Evolutionary conservation across 2,329 filamentous ascomycete species (phyloP), one percentile per base, ranked within the genome.

Genomic region (Monosporascus sp.): DNA sequence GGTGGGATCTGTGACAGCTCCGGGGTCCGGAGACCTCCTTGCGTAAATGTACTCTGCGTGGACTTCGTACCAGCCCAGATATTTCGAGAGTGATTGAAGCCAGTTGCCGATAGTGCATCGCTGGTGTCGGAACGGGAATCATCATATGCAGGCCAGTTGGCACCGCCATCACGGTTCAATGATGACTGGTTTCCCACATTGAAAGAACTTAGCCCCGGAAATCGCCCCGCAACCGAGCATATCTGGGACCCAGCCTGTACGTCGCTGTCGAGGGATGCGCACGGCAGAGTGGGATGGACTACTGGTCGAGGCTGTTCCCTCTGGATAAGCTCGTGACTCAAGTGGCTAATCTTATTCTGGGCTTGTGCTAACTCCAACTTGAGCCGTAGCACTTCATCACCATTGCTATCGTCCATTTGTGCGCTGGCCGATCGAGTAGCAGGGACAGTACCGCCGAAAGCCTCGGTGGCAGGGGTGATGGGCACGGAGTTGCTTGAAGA

Each of bases 301-400:
- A 82, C 86, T 51, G 81, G 74, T 62, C 82, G 84, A 37, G 75
- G 74, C 52, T 83, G 78, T 31, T 84, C 83, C 24, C 78, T 84
- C 58, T 88, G 82, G 40, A 83, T 78, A 55, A 90, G 77, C 71
- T 91, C 86, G 51, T 88, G 80, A 54, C 88, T 86, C 65, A 91
- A 84, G 53, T 82, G 85, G 46, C 79, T 81, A 63, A 92, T 88
- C 63, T 86, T 81, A 66, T 78, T 84, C 55, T 88, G 83, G 37
- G 88, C 87, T 56, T 84, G 78, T 44, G 86, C 85, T 50, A 93
- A 80, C 70, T 91, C 83, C 50, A 85, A 71, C 73, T 88, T 89
- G 53, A 92, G 75, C 50, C 82, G 83, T 55, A 84, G 72, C 27
- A 91, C 72, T 66, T 91, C 87, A 31, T 84, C 81, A 35, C 73